These are phyloP conservation scores for Chaetomiaceae sp. DNA, from an alignment of 2,329 filamentous ascomycete species.

Conservation along the genomic window DNA sequence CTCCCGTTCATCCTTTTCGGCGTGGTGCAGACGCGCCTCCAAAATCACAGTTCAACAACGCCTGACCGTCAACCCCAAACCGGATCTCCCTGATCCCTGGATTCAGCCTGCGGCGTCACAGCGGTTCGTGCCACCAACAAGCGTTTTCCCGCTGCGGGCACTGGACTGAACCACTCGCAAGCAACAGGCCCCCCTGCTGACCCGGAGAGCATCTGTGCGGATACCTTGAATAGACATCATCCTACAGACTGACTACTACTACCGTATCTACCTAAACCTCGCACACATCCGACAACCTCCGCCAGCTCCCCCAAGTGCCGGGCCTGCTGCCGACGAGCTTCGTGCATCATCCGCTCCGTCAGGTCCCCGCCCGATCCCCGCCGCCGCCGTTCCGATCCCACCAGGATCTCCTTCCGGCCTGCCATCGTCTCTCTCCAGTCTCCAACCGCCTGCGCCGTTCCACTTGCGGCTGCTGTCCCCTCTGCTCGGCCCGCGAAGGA, in stretches of 20 bases:
- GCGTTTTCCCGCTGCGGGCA: slow-evolving; percentile 21
- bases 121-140: slow-evolving; percentile 27
- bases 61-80: background rate
- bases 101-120: slow-evolving; percentile 23
- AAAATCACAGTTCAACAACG: slow-evolving; percentile 3
- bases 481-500: slow-evolving; percentile 7
- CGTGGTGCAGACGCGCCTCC: slow-evolving; percentile 3
- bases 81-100: slow-evolving; percentile 6
- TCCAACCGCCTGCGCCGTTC: slow-evolving; percentile 20
- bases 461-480: slow-evolving; percentile 21
- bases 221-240: background rate
- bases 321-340: slow-evolving; percentile 26
- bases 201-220: slow-evolving; percentile 12
- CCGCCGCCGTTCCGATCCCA: slow-evolving; percentile 26
- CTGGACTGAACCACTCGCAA: slow-evolving; percentile 14
- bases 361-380: slow-evolving; percentile 16
- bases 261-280: background rate
- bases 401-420: slow-evolving; percentile 8
- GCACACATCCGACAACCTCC: slow-evolving; percentile 23
- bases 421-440: slow-evolving; percentile 2
- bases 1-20: background rate
- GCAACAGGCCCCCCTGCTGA: slow-evolving; percentile 11
- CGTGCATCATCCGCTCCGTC: slow-evolving; percentile 29
- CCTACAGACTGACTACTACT: background rate
- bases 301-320: slow-evolving; percentile 17